phyloP scores from a whole-genome alignment of 1,139 yeast species.

The Suhomyces yuchorum region DNA sequence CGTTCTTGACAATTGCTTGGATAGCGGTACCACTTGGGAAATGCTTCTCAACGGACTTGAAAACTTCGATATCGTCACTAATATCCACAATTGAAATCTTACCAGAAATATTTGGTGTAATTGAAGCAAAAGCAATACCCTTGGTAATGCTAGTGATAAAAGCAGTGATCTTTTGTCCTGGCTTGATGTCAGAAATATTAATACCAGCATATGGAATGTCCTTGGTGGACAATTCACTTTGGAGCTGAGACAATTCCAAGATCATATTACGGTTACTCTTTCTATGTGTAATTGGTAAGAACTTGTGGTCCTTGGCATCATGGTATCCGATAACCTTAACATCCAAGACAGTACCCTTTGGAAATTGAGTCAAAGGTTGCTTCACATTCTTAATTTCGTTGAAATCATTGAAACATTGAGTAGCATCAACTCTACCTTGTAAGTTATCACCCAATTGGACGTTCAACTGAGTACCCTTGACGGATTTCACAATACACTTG shows the following conservation, averaged over 20 bases:
- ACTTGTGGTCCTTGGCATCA: conserved; percentile 70
- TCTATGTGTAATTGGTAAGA: conserved; percentile 68
- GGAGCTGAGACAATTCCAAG: conserved; percentile 64
- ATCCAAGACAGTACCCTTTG: conserved; percentile 56
- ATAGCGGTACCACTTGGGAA: conserved; percentile 76
- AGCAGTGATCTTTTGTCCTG: conserved; percentile 48
- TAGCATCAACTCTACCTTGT: conserved; percentile 78
- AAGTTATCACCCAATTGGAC: conserved; percentile 76
- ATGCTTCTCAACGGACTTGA: conserved; percentile 53
- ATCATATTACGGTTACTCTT: conserved; percentile 54
- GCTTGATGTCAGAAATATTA: conserved; percentile 40
- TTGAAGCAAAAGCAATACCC: conserved; percentile 65
- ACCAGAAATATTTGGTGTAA: conserved; percentile 71
- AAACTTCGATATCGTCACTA: conserved; percentile 53
- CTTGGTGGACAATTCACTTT: conserved; percentile 29
- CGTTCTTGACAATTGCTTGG: conserved; percentile 54
- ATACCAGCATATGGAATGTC: conserved; percentile 28
- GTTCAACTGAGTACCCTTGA: conserved; percentile 75
- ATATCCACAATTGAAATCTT: conserved; percentile 68
- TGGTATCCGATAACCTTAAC: conserved; percentile 79
- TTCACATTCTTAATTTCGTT: conserved; percentile 58
- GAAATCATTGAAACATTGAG: conserved; percentile 62
- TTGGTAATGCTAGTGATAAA: conserved; percentile 57
- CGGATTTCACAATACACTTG: conserved; percentile 59
- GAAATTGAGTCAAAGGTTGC: conserved; percentile 63